A percentile compares a stretch with the other conserved stretches of the same genome.
Conservation (phyloP, 306 rosid species). For the Benincasa hispida region DNA sequence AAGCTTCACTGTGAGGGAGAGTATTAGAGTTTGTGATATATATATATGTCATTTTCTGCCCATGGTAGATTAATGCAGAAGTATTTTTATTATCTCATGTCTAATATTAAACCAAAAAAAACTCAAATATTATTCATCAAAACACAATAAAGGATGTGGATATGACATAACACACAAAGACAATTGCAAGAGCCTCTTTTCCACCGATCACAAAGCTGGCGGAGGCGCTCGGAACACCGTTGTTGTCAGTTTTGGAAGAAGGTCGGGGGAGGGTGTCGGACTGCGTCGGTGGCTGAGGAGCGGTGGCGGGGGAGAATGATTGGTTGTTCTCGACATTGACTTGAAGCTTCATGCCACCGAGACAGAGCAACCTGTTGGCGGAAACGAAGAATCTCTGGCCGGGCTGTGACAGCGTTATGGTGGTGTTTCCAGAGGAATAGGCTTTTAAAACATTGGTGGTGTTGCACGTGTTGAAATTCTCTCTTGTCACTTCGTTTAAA, state of each 20-base stretch:
- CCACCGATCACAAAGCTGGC: conserved; percentile 10
- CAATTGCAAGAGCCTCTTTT: background rate
- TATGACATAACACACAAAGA: background rate
- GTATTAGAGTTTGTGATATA: too few relatives aligned
- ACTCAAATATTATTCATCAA: background rate
- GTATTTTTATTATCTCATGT: too few relatives aligned
- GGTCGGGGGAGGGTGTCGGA: conserved; percentile 22
- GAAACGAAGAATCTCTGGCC: conserved; percentile 58
- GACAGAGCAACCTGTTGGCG: conserved; percentile 60
- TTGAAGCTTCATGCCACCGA: conserved; percentile 79
- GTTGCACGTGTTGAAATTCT: conserved; percentile 47
- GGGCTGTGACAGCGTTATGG: conserved; percentile 43
- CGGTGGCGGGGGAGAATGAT: conserved; percentile 23
- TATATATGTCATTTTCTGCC: too few relatives aligned
- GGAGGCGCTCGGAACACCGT: conserved; percentile 18
- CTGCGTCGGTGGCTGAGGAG: conserved; percentile 21
- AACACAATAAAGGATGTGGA: background rate
- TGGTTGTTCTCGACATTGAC: conserved; percentile 28
- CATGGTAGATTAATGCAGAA: too few relatives aligned
- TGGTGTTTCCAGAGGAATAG: conserved; percentile 52
- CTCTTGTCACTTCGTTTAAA: conserved; percentile 47
- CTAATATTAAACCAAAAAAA: too few relatives aligned
- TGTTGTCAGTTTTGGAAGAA: conserved; percentile 30
- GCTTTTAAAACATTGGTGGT: conserved; percentile 33
- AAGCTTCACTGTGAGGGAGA: too few relatives aligned